Base-by-base conservation (phyloP, 306 rosid species). In the Trifolium repens region DNA sequence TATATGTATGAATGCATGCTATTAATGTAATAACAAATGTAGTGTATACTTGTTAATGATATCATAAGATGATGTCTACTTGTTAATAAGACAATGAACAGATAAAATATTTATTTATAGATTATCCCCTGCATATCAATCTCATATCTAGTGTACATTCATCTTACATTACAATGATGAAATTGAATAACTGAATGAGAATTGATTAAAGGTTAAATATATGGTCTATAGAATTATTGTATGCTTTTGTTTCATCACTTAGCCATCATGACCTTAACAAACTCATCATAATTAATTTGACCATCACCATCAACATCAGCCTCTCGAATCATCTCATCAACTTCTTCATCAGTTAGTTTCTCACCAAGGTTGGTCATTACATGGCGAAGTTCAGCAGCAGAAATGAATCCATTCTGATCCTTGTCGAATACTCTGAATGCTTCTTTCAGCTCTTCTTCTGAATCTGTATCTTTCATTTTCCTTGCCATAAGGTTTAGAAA, bases 291-390 rank as follows among this genome's bases (percentile, higher is more conserved):
- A 59, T 91, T 91, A 52, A 91, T 91, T 83, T 91, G 97, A 44
- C 97, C 97, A 64, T 91, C 97, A n/a, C 97, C 97, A 55, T 91
- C 97, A 60, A 89, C 93, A 62, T 91, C 97, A 32, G 97, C 97
- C 77, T 91, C 97, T 22, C 97, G 87, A 62, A 91, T 88, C 97
- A 91, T 91, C 86, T 91, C 97, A 67, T 91, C 96, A 2, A 91
- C 96, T 72, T 91, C 97, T 63, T 91, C 97, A 9, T 91, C 97
- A 0, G 96, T 89, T 75, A 91, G 91, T 81, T 91, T 91, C 89
- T 91, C 97, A 0, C 97, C 97, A 1, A 91, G 96, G 80, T 91
- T 91, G 58, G 96, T 91, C 97, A 91, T 91, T 43, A 91, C 97
- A 61, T 91, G 97, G 82, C 97, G 97, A 13, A 91, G 89, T 83